Conservation (phyloP, 208 protist species). For the Crithidia brevicula region DNA sequence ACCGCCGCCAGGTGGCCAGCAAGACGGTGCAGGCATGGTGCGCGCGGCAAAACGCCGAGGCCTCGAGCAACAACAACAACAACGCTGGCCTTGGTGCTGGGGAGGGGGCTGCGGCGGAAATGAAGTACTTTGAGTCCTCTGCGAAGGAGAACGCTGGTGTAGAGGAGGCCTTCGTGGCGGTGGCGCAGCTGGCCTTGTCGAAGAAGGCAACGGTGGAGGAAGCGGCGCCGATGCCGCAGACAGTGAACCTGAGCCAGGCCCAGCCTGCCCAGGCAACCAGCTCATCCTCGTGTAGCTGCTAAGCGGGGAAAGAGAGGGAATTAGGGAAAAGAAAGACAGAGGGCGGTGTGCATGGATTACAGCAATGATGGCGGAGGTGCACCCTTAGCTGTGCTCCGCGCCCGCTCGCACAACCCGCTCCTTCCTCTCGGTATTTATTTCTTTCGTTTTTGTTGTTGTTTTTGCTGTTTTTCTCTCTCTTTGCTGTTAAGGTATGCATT, state of each 20-base stretch:
- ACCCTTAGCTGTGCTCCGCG: no score
- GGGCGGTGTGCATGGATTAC: background rate
- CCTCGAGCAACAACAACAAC: conserved; percentile 56
- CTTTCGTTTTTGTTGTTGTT: background rate
- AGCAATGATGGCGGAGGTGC: no score
- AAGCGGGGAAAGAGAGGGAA: conserved; percentile 1
- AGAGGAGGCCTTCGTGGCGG: conserved; percentile 97
- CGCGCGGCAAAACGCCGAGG: conserved; percentile 68
- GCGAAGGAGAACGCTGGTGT: conserved; percentile 99
- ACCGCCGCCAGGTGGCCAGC: conserved; percentile 91
- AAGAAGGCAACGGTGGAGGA: conserved; percentile 71
- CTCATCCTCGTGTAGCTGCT: conserved; percentile 34
- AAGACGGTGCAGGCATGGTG: conserved; percentile 97
- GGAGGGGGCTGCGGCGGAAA: conserved; percentile 43
- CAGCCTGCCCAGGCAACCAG: conserved; percentile 26
- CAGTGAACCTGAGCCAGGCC: conserved; percentile 66
- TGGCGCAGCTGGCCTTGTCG: conserved; percentile 74
- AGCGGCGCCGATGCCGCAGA: conserved; percentile 61
- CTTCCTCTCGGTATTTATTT: conserved; percentile 1
- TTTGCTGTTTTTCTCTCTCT: conserved; percentile 6
- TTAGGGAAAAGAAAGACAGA: conserved; percentile 8
- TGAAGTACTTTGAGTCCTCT: conserved; percentile 98
- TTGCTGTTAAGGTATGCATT: background rate
- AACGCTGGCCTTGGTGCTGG: conserved; percentile 8
- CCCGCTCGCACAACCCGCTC: background rate